phyloP scores from a whole-genome alignment of 2,329 filamentous ascomycete genomes.

The Colletotrichum sp. region DNA sequence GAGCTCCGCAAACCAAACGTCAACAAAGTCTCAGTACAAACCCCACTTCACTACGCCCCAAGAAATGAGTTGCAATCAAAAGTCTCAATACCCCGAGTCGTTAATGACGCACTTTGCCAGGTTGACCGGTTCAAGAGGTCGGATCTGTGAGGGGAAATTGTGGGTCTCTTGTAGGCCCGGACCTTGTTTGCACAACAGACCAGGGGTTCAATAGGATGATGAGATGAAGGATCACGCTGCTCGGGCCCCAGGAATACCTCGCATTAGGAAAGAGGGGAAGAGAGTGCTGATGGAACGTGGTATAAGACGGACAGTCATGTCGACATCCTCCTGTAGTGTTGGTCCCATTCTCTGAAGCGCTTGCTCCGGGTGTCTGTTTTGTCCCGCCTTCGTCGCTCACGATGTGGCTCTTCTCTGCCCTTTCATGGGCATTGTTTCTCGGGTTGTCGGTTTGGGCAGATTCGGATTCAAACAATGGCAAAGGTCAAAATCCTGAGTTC shows the following conservation, averaged over 20 bases:
- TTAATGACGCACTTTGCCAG: not conserved
- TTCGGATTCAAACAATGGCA: not conserved
- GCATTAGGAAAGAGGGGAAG: not conserved
- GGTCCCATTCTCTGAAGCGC: not conserved
- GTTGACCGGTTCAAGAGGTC: not conserved
- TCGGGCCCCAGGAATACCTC: not conserved
- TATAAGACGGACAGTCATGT: not conserved
- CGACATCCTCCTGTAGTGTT: not conserved
- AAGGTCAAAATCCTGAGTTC: conserved; percentile 29
- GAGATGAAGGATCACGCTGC: not conserved
- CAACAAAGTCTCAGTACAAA: not conserved
- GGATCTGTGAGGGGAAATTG: conserved; percentile 12
- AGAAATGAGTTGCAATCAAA: not conserved
- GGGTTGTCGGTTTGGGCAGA: not conserved
- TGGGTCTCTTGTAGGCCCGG: not conserved
- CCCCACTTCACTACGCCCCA: not conserved
- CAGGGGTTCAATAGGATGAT: not conserved
- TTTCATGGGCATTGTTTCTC: not conserved
- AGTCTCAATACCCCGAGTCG: not conserved
- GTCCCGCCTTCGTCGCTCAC: not conserved
- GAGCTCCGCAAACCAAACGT: not conserved
- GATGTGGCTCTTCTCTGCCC: not conserved
- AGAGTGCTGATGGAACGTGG: not conserved
- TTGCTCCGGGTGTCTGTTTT: not conserved
- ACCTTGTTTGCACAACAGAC: not conserved